Evolutionary conservation across 73 alveolate genomes (phyloP), one percentile per base, ranked within the genome.

Genomic region (Paramecium sexaurelia): DNA sequence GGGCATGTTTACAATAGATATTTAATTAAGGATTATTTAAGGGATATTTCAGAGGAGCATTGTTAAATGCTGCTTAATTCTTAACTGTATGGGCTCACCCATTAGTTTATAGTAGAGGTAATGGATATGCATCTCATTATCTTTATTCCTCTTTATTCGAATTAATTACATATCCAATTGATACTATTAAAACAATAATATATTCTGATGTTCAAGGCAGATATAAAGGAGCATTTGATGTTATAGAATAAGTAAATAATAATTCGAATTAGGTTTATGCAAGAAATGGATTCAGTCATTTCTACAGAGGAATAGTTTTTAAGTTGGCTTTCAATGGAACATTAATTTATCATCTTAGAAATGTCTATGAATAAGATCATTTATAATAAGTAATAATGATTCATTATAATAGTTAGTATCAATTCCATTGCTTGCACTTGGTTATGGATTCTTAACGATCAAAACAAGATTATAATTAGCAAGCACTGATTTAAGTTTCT

Each of bases 1-100:
- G 91, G 41, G 94, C 91, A 88, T 75, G 88, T 47, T 51, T 88
- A 33, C 39, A 88, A 71, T 56, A 56, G 36, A 82, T 88, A 37
- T 88, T 88, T 55, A 88, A 88, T 69, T 36, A 82, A 40, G 94
- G 94, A 43, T 55, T 69, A 22, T 88, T 88, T 69, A 88, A n/a
- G n/a, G 94, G 94, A 68, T 88, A 88, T 88, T 88, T 88, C 40
- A 75, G 94, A 41, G 94, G 94, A 43, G 89, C 94, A 19, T 68
- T 88, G 22, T 41, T 88, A 41, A 69, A 69, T 68, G 56, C 83
- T 8, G 78, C 73, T 37, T 71, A 88, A 57, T 88, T 88, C 37
- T 41, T 61, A 22, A 82, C 84, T 29, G 83, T 55, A 22, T 61
- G 83, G 56, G 85, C 85, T 32, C 87, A 88, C 43, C 87, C 94